Percentiles rank a stretch among this genome's conserved stretches.
phyloP scores from a whole-genome alignment of 1,284 basidiomycete genomes.

The Ceraceosorus guamensis region DNA sequence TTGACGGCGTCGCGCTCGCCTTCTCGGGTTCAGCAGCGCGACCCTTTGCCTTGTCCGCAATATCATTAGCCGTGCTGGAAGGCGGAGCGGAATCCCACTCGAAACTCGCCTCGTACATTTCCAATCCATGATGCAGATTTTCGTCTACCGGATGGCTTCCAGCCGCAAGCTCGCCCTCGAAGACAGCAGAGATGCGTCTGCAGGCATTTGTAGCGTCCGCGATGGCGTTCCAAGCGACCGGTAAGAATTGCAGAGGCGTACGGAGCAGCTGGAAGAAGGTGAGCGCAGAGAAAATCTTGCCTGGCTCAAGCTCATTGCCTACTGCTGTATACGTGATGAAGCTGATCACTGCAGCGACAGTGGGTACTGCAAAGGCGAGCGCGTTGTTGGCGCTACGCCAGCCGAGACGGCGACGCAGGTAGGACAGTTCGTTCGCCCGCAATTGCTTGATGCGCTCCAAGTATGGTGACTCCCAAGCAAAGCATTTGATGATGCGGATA shows the following conservation, averaged over 20 bases:
- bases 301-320: conserved; percentile 61
- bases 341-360: conserved; percentile 17
- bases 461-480: conserved; percentile 25
- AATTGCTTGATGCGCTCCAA: conserved; percentile 55
- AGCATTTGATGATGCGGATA: conserved; percentile 23
- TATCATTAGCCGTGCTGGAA: background rate
- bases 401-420: conserved; percentile 22
- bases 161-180: background rate
- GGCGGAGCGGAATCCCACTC: conserved; percentile 56
- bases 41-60: background rate
- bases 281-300: conserved; percentile 65
- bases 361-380: conserved; percentile 17
- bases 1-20: conserved; percentile 30
- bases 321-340: conserved; percentile 56
- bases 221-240: conserved; percentile 66
- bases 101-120: conserved; percentile 64
- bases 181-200: conserved; percentile 29
- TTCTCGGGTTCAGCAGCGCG: conserved; percentile 11
- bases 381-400: conserved; percentile 17
- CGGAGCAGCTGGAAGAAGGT: conserved; percentile 57
- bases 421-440: conserved; percentile 55
- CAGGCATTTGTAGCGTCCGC: conserved; percentile 59
- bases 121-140: conserved; percentile 55
- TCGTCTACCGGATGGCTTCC: background rate
- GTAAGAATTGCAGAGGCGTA: conserved; percentile 52